Evolutionary conservation across 768 basidiomycete species (phyloP).

Genomic region (Podaxis rugospora): DNA sequence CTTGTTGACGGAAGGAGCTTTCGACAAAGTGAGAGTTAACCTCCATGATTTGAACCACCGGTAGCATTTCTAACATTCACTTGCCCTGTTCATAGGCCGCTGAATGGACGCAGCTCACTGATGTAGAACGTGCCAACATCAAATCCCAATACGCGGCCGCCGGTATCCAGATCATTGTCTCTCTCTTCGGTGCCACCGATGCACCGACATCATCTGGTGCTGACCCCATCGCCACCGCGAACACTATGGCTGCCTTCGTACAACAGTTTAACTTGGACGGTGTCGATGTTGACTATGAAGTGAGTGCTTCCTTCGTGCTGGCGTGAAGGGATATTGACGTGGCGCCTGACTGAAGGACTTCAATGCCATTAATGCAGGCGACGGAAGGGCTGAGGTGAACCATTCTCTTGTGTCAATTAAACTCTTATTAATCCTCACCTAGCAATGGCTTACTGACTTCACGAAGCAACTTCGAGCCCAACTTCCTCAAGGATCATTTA

Average conservation of each 20-base stretch:
- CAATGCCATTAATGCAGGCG: slow-evolving; percentile 48
- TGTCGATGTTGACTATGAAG: slow-evolving; percentile 67
- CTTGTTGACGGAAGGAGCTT: slow-evolving; percentile 50
- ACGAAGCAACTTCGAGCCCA: slow-evolving; percentile 44
- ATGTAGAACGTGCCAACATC: slow-evolving; percentile 39
- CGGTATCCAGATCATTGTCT: slow-evolving; percentile 57
- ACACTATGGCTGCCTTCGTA: slow-evolving; percentile 63
- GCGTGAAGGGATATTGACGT: background rate
- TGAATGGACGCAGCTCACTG: slow-evolving; percentile 48
- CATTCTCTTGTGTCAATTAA: background rate
- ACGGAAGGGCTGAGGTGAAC: slow-evolving; percentile 46
- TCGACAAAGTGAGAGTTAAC: slow-evolving; percentile 39
- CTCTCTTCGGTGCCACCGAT: slow-evolving; percentile 56
- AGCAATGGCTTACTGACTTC: slow-evolving; percentile 51
- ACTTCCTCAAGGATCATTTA: slow-evolving; percentile 45
- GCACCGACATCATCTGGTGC: slow-evolving; percentile 52
- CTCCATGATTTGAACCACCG: background rate
- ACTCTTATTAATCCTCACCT: background rate
- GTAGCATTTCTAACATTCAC: background rate
- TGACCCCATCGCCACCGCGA: slow-evolving; percentile 58
- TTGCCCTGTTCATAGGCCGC: slow-evolving; percentile 28
- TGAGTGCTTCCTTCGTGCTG: background rate
- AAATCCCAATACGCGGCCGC: slow-evolving; percentile 51
- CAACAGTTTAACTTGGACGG: slow-evolving; percentile 59
- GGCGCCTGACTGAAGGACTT: slow-evolving; percentile 44